A percentile compares a stretch with the other conserved stretches of the same genome.
Evolutionary conservation across 202 grass and related monocot species (phyloP).

Genomic region (Schoenoplectus tabernaemontani): DNA sequence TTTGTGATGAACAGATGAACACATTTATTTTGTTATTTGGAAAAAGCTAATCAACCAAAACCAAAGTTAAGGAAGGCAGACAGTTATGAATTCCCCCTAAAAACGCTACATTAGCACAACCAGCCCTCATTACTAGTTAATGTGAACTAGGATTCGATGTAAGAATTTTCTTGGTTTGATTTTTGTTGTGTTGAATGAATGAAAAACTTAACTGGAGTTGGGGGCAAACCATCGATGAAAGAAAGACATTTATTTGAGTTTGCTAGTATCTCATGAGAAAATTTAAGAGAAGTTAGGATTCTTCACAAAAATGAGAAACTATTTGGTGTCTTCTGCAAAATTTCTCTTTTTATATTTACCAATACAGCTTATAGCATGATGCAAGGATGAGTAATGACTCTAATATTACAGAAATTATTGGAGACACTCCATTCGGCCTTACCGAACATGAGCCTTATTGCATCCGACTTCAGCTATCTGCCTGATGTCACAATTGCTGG

Average conservation of each 20-base stretch:
- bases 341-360: not conserved
- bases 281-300: not conserved
- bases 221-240: not conserved
- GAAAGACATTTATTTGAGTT: not conserved
- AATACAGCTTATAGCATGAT: not conserved
- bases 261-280: not conserved
- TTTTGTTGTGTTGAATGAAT: not conserved
- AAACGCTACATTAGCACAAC: not conserved
- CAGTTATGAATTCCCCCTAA: not conserved
- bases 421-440: conserved; percentile 82
- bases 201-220: not conserved
- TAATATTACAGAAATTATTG: conserved; percentile 59
- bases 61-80: not conserved
- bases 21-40: not conserved
- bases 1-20: not conserved
- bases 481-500: conserved; percentile 90
- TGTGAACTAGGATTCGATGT: conserved; percentile 1
- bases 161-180: not conserved
- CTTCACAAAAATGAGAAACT: not conserved
- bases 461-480: conserved; percentile 97
- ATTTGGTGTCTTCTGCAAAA: not conserved
- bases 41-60: not conserved
- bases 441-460: conserved; percentile 87
- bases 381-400: not conserved
- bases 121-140: not conserved